phyloP scores from a whole-genome alignment of 1,284 basidiomycete genomes.

The Fomitopsis schrenkii region DNA sequence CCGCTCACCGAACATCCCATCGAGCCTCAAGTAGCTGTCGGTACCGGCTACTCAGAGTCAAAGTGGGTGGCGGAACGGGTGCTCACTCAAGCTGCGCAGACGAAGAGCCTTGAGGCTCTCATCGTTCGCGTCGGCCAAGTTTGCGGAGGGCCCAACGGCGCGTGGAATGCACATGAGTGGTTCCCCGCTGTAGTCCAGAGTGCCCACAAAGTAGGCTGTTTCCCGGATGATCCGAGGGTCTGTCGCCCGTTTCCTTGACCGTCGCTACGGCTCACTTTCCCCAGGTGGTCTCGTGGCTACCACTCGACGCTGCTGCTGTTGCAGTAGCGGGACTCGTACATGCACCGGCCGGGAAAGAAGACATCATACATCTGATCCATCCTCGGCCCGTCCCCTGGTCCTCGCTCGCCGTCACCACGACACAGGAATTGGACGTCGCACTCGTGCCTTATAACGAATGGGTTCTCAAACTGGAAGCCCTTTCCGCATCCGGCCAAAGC shows the following conservation, averaged over 20 bases:
- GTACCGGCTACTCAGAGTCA: too few relatives aligned
- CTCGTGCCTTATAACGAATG: conserved; percentile 20
- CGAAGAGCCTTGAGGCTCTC: too few relatives aligned
- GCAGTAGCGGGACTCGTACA: conserved; percentile 20
- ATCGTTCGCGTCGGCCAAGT: too few relatives aligned
- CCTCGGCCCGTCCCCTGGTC: conserved; percentile 21
- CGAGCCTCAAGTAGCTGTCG: too few relatives aligned
- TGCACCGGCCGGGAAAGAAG: conserved; percentile 8
- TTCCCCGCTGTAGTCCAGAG: conserved; percentile 39
- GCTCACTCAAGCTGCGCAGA: too few relatives aligned
- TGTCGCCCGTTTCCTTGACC: conserved; percentile 7
- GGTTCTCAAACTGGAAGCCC: conserved; percentile 13
- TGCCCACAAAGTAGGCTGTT: conserved; percentile 20
- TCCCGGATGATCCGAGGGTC: conserved; percentile 24
- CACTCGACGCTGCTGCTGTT: conserved; percentile 17
- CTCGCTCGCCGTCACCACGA: conserved; percentile 14
- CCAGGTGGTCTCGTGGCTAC: conserved; percentile 24
- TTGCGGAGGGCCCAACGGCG: too few relatives aligned
- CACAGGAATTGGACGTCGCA: conserved; percentile 12
- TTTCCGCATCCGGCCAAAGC: neutral
- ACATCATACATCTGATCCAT: conserved; percentile 27
- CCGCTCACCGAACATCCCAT: too few relatives aligned
- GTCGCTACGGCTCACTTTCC: conserved; percentile 7
- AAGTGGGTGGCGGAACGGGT: too few relatives aligned
- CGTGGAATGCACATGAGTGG: conserved; percentile 31